Evolutionary conservation across 805 yeast genomes (phyloP), one percentile per base, ranked within the genome.

Genomic region (Saturnispora gosingensis): DNA sequence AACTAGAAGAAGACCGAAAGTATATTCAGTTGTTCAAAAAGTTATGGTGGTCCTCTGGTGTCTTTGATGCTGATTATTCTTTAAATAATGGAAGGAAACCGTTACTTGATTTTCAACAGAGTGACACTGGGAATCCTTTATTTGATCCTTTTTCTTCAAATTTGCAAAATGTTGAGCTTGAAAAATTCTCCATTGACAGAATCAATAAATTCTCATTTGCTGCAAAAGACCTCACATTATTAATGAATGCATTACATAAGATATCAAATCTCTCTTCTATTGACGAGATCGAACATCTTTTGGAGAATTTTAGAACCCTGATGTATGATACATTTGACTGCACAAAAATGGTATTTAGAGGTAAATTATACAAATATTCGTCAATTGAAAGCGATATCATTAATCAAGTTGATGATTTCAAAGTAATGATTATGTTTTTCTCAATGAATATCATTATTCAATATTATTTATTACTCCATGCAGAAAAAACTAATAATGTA

Each of bases 21-120:
- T 61, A 62, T 46, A 43, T 43, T 20, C 58, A 61, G 18, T 47
- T 66, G 25, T 66, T 68, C 65, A 58, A 58, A 48, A 62, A 64
- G 46, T 30, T 66, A 9, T 66, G 71, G 70, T 58, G 59, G 55
- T 38, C 54, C 7, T 38, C 56, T 7, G 39, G 63, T 15, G 53
- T 53, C 16, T 34, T 58, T 43, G 71, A 67, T 50, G 46, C 61
- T 20, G 57, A 59, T 24, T 53, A 58, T 22, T 49, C 62, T 2
- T 42, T 61, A 30, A 51, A 51, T 3, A 54, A 49, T 46, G 68
- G 70, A 2, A 58, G 57, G 30, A 43, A 54, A 6, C 59, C 67
- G 6, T 38, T 32, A 18, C 20, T 53, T 36, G 43, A 56, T 16
- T 36, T 61, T 25, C 50, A 54, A 9, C 48, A 52, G 3, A 56